Base-by-base conservation (phyloP, 2,329 filamentous ascomycete species). In the Paraphaeosphaeria sporulosa region DNA sequence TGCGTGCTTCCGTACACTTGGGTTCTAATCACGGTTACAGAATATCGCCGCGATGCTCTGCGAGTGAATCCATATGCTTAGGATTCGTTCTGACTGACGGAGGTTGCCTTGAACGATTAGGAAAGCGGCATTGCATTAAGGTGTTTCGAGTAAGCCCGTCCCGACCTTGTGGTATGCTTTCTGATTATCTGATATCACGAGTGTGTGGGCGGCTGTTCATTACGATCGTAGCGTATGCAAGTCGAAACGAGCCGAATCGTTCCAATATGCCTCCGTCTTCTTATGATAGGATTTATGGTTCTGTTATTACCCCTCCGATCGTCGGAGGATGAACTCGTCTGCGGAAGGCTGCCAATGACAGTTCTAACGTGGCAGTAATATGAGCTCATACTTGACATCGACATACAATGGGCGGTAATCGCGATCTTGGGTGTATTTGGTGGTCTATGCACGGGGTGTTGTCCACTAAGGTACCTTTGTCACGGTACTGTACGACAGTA, bases 171-270 rank as follows among this genome's bases (percentile, higher is more conserved):
- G 51, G 51, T 21, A 21, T 21, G 17, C 25, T 44, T 32, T 34
- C 15, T 44, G 51, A 54, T 54, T 54, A 54, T 46, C 51, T 54
- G 51, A 54, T 46, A 36, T 44, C n/a, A 23, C 40, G 17, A n/a
- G 25, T 44, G 40, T 46, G 25, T 17, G 19, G 25, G 51, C 25
- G 51, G 40, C 51, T 34, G 51, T 54, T 21, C 44, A 4, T 44
- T 10, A 43, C 38, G 23, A 54, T 9, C 38, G 44, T 43, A 38
- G 38, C 51, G 17, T 19, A 19, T 43, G 15, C 34, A 25, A 44
- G 38, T 54, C 50, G 38, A 15, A 32, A 23, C 21, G 40, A 54
- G 17, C n/a, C n/a, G n/a, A n/a, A n/a, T n/a, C n/a, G n/a, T n/a
- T n/a, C n/a, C n/a, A n/a, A n/a, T n/a, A 6, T 27, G 19, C 27